Evolutionary conservation across 306 rosid genomes (phyloP), one percentile per base, ranked within the genome.

Genomic region (Glycine latifolia): DNA sequence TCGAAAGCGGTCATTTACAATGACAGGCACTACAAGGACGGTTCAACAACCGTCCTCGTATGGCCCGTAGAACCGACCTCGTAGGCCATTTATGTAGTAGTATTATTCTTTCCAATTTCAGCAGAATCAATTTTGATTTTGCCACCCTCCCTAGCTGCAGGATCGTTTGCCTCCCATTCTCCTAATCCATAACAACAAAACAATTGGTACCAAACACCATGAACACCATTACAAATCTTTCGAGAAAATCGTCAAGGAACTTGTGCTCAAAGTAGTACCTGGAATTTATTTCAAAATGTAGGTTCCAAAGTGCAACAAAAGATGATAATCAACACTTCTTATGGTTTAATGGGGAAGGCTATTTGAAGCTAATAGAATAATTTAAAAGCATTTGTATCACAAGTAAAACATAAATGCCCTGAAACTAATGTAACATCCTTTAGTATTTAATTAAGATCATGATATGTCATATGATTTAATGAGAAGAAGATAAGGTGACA

Each of bases 241-340:
- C 94, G 89, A 3, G 97, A 54, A 33, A 93, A 60, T 95, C 89
- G 4, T 82, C 90, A 44, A 93, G 92, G 86, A 95, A 95, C 79
- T 93, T 92, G 83, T 87, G 92, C 80, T 92, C 97, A 71, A 95
- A 95, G 87, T 89, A 71, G 88, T 88, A 95, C 98, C 98, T 95
- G 95, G 9, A 63, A 75, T 66, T 75, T 49, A 46, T 81, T 83
- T 49, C 68, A 74, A 4, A 15, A 69, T 20, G 6, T 8, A 70
- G n/a, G 70, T 79, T 16, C 78, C n/a, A 17, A 47, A 79, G 46
- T 66, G 75, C 56, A 31, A 48, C 41, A 16, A 37, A 46, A 79
- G 16, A 60, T 20, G 68, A 71, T 14, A 67, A n/a, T 37, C 46
- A 31, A 67, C 76, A 26, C 31, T 33, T 50, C 33, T 39, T 61